Evolutionary conservation across 2,329 filamentous ascomycete genomes (phyloP), one percentile per base, ranked within the genome.

Genomic region (Thermothelomyces thermophilus): DNA sequence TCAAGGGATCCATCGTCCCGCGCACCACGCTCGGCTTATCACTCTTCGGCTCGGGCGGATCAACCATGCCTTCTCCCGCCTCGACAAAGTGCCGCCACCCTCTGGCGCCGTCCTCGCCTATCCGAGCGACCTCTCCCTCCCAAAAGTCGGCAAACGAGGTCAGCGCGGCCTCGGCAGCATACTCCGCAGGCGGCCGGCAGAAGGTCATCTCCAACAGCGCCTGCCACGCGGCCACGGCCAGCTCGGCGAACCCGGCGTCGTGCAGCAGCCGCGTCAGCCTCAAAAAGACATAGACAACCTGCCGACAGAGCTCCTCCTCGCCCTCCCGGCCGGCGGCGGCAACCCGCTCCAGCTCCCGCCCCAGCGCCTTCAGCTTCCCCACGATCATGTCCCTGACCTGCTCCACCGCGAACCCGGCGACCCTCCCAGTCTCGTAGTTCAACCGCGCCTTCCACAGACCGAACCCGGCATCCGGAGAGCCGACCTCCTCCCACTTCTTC

Each of bases 181-280:
- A 47, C 2, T 59, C 56, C 35, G 60, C 41, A n/a, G 60, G 48
- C 2, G 3, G 59, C 45, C 73, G 72, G 41, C 80, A 81, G 52
- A 89, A 77, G 16, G 79, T 81, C 46, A 85, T 72, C 62, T 96
- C 91, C 0, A 96, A 67, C 1, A 86, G 60, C 5, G 82, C 86
- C 68, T 97, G 91, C 90, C 91, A 96, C 5, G 85, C 74, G 9
- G 84, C 88, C 3, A 87, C 71, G 1, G 88, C 84, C 26, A 87
- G 71, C 63, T 96, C 91, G 39, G 75, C 71, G 62, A 86, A 95
- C 0, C 91, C 91, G 40, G 86, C 74, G 62, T 95, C 84, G 39
- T 82, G 74, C 26, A 91, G 73, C 61, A 93, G 86, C 2, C 80
- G 67, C 0, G 87, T 91, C n/a, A 84, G 64, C 35, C 88, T 79